A percentile compares a stretch with the other conserved stretches of the same genome.
Conservation (phyloP, 2,329 filamentous ascomycete species). For the Aspergillus glaucus region DNA sequence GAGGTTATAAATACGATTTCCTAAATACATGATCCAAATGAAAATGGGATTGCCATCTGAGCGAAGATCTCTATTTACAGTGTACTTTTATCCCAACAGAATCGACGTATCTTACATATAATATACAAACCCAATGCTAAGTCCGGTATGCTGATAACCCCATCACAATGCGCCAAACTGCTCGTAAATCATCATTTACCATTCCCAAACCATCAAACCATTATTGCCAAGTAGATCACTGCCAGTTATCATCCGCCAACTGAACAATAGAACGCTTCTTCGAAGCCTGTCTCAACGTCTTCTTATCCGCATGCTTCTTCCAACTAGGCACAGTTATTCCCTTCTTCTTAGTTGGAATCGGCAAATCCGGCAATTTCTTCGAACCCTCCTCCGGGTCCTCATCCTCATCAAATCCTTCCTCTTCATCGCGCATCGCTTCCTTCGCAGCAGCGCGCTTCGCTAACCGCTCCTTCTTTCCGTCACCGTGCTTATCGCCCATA, state of each 20-base stretch:
- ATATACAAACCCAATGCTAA: not conserved
- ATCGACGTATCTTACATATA: not conserved
- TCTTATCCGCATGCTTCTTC: slow-evolving; percentile 41
- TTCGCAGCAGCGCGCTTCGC: slow-evolving; percentile 30
- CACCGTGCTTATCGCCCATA: slow-evolving; percentile 47
- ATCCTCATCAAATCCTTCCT: slow-evolving; percentile 15
- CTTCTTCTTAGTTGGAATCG: slow-evolving; percentile 23
- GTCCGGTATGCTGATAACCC: not conserved
- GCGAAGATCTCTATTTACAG: not conserved
- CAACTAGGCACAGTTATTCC: slow-evolving; percentile 33
- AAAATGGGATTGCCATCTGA: not conserved
- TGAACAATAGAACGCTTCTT: slow-evolving; percentile 25
- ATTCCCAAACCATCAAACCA: not conserved
- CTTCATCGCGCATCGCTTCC: slow-evolving; percentile 14
- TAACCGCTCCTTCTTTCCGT: slow-evolving; percentile 34
- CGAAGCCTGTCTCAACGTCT: slow-evolving; percentile 35
- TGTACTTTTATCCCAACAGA: not conserved
- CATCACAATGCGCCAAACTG: not conserved
- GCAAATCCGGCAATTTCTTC: slow-evolving; percentile 8
- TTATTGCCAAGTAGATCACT: not conserved
- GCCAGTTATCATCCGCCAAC: not conserved
- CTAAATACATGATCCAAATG: not conserved
- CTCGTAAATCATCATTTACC: not conserved
- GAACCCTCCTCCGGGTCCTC: slow-evolving; percentile 11
- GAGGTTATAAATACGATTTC: too few species aligned